These are phyloP conservation scores for Colletotrichum sojae DNA, from an alignment of 2,329 filamentous ascomycete species.

Conservation along the genomic window DNA sequence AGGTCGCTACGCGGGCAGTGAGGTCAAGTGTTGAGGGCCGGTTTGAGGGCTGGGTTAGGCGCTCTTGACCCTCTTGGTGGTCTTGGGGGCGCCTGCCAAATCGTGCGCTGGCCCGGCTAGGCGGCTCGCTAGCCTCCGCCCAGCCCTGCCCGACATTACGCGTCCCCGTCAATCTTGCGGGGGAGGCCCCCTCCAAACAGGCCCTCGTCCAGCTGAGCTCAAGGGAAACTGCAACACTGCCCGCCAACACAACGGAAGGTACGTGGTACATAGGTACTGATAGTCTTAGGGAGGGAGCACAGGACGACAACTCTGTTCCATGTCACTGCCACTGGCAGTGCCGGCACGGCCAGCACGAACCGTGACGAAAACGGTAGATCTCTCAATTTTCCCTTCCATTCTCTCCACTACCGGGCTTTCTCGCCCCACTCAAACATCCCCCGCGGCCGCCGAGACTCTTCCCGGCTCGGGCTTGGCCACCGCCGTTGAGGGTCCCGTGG, in stretches of 20 bases:
- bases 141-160: constrained; percentile 33
- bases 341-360: background rate
- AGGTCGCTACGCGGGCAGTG: no score
- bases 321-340: constrained; percentile 2
- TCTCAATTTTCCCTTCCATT: background rate
- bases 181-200: constrained; percentile 11
- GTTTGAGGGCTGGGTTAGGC: constrained; percentile 26
- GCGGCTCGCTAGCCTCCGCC: constrained; percentile 16
- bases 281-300: constrained; percentile 1
- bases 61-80: constrained; percentile 12
- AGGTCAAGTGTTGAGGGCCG: no score
- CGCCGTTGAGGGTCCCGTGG: constrained; percentile 6
- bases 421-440: constrained; percentile 6
- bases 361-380: constrained; percentile 24
- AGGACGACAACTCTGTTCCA: background rate
- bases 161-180: constrained; percentile 35
- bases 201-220: constrained; percentile 14
- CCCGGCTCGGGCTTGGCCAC: constrained; percentile 25
- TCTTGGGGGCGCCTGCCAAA: constrained; percentile 22
- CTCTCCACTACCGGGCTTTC: background rate
- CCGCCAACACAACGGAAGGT: no score
- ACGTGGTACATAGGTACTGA: no score
- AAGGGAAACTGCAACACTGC: no score
- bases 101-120: constrained; percentile 3
- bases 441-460: constrained; percentile 27